Evolutionary conservation across 257 asterid genomes (phyloP).

Genomic region (Thymus mandschuricus): DNA sequence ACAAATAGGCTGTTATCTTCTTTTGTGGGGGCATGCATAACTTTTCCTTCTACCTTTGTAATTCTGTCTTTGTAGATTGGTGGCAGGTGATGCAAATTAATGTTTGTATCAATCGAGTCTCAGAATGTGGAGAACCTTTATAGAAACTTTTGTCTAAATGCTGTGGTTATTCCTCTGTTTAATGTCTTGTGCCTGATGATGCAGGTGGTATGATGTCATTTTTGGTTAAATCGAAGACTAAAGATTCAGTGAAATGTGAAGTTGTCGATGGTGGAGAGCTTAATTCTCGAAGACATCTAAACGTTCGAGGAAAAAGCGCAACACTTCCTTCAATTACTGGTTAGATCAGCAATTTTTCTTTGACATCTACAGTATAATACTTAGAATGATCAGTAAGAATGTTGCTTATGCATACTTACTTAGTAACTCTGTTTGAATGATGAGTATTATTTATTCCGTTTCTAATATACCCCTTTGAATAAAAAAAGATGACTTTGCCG

Average conservation of each 20-base stretch:
- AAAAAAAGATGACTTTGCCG: constrained; percentile 30
- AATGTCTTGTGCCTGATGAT: constrained; percentile 29
- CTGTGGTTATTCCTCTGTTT: constrained; percentile 11
- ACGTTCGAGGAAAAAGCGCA: constrained; percentile 93
- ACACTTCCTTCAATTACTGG: constrained; percentile 96
- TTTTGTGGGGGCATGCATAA: too few species aligned
- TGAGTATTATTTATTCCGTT: constrained; percentile 15
- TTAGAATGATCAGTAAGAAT: constrained; percentile 3
- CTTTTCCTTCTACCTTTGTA: too few species aligned
- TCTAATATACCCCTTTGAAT: not conserved
- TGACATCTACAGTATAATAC: not conserved
- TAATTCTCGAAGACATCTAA: constrained; percentile 86
- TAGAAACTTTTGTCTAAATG: not conserved
- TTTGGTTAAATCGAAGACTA: constrained; percentile 69
- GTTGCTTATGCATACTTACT: constrained; percentile 18
- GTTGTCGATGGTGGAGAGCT: constrained; percentile 96
- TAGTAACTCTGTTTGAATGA: constrained; percentile 12
- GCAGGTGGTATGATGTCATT: constrained; percentile 96
- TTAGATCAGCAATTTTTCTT: constrained; percentile 40
- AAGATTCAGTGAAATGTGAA: constrained; percentile 84
- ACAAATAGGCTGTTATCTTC: too few species aligned
- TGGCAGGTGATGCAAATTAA: not conserved
- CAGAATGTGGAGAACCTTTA: not conserved
- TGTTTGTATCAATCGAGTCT: not conserved
- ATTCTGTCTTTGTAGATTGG: too few species aligned